These are phyloP conservation scores for Aspergillus floridensis DNA, from an alignment of 2,329 filamentous ascomycete species.

Conservation along the genomic window DNA sequence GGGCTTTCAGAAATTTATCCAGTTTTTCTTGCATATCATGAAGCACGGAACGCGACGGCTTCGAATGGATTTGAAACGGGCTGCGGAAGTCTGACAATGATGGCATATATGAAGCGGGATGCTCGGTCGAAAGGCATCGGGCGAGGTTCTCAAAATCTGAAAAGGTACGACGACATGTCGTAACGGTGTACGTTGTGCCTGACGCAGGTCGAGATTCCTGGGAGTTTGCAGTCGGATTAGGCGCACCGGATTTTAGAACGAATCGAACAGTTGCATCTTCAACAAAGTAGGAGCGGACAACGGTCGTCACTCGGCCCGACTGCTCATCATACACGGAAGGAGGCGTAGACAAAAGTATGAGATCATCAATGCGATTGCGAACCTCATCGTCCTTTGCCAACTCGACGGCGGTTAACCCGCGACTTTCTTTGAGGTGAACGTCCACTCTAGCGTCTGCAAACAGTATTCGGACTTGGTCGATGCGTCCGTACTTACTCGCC, in stretches of 20 bases:
- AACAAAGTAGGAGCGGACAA: conserved; percentile 94
- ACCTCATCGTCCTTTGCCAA: conserved; percentile 97
- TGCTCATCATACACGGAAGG: conserved; percentile 52
- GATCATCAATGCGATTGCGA: conserved; percentile 90
- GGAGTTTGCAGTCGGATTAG: conserved; percentile 45
- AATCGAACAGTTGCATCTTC: conserved; percentile 92
- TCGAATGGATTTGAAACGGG: conserved; percentile 89
- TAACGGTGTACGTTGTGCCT: conserved; percentile 81
- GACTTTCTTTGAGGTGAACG: conserved; percentile 74
- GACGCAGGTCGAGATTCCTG: conserved; percentile 47
- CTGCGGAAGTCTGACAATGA: conserved; percentile 73
- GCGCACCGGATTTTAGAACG: conserved; percentile 89
- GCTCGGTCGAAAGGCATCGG: conserved; percentile 78
- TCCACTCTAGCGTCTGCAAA: conserved; percentile 89
- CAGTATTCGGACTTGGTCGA: conserved; percentile 85
- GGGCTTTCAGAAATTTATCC: conserved; percentile 81
- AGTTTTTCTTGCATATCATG: conserved; percentile 83
- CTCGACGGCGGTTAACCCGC: conserved; percentile 90
- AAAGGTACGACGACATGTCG: conserved; percentile 84
- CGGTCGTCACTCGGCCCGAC: conserved; percentile 82
- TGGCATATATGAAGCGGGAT: conserved; percentile 93
- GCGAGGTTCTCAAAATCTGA: conserved; percentile 89
- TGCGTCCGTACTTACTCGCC: conserved; percentile 93
- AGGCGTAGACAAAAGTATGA: conserved; percentile 75
- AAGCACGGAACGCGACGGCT: conserved; percentile 80